A percentile compares a stretch with the other conserved stretches of the same genome.
phyloP scores from a whole-genome alignment of 768 basidiomycete genomes.

The Suillus plorans region DNA sequence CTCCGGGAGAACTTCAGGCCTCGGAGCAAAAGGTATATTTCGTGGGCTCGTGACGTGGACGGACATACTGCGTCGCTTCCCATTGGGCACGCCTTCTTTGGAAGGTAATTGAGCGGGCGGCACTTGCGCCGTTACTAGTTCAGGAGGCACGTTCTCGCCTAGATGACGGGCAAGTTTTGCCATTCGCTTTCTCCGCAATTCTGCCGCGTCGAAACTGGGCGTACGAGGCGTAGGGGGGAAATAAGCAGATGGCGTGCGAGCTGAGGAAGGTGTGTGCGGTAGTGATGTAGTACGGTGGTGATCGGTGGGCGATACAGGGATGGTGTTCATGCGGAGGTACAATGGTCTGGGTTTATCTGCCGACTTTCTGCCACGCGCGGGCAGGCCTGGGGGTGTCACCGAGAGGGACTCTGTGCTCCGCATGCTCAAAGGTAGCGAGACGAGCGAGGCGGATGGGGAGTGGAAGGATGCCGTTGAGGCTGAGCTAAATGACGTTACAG shows the following conservation, averaged over 20 bases:
- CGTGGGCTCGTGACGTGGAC: slow-evolving; percentile 5
- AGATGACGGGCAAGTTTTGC: slow-evolving; percentile 58
- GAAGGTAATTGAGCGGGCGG: not conserved
- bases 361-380: slow-evolving; percentile 12
- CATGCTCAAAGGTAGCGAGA: slow-evolving; percentile 13
- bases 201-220: slow-evolving; percentile 26
- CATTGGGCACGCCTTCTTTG: not conserved
- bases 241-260: slow-evolving; percentile 3
- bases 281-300: slow-evolving; percentile 4
- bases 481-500: slow-evolving; percentile 21
- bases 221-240: slow-evolving; percentile 20
- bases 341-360: slow-evolving; percentile 21
- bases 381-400: slow-evolving; percentile 20
- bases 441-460: slow-evolving; percentile 16
- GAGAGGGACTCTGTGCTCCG: slow-evolving; percentile 14
- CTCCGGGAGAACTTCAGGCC: not conserved
- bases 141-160: slow-evolving; percentile 58
- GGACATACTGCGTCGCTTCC: slow-evolving; percentile 19
- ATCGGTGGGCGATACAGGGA: slow-evolving; percentile 14
- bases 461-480: slow-evolving; percentile 12
- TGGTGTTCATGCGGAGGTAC: slow-evolving; percentile 22
- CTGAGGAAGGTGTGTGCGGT: slow-evolving; percentile 15
- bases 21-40: not conserved
- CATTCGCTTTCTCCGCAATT: slow-evolving; percentile 47
- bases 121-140: slow-evolving; percentile 43